Conservation (phyloP, 805 yeast species). For the Saccharomycodes ludwigii region DNA sequence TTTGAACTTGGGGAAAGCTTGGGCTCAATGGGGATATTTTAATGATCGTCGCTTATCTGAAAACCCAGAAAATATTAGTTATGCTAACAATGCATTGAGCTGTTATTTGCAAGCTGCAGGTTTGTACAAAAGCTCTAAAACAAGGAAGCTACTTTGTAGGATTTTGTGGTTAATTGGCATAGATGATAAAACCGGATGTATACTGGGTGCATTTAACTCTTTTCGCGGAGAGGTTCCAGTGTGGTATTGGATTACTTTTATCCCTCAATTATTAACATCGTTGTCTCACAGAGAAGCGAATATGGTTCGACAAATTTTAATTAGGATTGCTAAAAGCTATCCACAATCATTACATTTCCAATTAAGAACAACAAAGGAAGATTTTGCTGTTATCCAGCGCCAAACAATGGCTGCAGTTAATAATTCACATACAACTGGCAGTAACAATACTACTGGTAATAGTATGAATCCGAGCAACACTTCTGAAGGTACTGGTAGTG, state of each 20-base stretch:
- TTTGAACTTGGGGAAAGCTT: constrained; percentile 86
- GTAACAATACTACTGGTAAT: constrained; percentile 14
- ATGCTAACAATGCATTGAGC: constrained; percentile 87
- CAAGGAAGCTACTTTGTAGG: constrained; percentile 77
- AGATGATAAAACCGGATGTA: constrained; percentile 73
- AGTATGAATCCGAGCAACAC: constrained; percentile 5
- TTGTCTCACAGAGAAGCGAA: constrained; percentile 85
- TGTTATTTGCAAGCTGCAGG: constrained; percentile 98
- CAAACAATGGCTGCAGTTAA: constrained; percentile 47
- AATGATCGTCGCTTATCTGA: constrained; percentile 82
- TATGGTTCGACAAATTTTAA: constrained; percentile 75
- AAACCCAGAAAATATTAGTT: constrained; percentile 64
- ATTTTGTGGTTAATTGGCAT: constrained; percentile 87
- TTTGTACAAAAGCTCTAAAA: constrained; percentile 81
- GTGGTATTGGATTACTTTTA: constrained; percentile 98
- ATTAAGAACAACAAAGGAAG: constrained; percentile 88
- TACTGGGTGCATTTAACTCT: constrained; percentile 79
- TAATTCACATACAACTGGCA: constrained; percentile 17
- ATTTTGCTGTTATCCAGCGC: constrained; percentile 74
- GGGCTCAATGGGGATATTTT: constrained; percentile 99
- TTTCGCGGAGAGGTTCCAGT: constrained; percentile 95
- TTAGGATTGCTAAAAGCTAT: constrained; percentile 87
- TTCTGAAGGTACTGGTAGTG: constrained; percentile 3
- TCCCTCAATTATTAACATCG: constrained; percentile 85
- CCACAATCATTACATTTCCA: constrained; percentile 98